A percentile compares a stretch with the other conserved stretches of the same genome.
Evolutionary conservation across 495 filamentous ascomycete species (phyloP).

Genomic region (Aspergillus heteromorphus): DNA sequence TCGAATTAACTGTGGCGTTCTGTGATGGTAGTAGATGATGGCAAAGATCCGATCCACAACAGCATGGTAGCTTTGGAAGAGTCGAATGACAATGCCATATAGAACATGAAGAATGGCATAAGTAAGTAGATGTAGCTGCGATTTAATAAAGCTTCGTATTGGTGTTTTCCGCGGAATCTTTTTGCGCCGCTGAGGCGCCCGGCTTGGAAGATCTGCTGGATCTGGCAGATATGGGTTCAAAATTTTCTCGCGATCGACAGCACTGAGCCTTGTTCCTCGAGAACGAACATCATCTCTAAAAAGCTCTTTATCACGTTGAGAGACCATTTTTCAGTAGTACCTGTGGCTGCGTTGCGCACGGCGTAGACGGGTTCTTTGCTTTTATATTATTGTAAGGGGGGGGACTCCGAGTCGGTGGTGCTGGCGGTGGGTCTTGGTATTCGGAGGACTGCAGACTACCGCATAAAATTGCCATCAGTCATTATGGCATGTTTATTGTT

Average conservation of each 20-base stretch:
- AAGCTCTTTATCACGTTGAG: constrained; percentile 46
- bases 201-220: constrained; percentile 36
- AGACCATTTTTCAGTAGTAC: constrained; percentile 44
- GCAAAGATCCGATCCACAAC: constrained; percentile 68
- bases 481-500: too few relatives aligned
- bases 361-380: neutral
- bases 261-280: constrained; percentile 53
- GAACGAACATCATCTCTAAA: constrained; percentile 60
- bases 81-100: constrained; percentile 80
- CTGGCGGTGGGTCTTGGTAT: too few relatives aligned
- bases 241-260: constrained; percentile 64
- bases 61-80: constrained; percentile 72
- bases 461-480: too few relatives aligned
- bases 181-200: constrained; percentile 23
- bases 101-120: constrained; percentile 71
- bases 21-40: constrained; percentile 86
- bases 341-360: neutral
- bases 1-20: constrained; percentile 83
- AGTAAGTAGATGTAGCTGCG: constrained; percentile 60
- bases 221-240: constrained; percentile 72
- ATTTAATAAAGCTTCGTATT: constrained; percentile 62
- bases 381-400: too few relatives aligned
- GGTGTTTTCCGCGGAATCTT: constrained; percentile 37
- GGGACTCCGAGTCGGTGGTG: too few relatives aligned
- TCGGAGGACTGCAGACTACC: too few relatives aligned